Evolutionary conservation across 1,139 yeast species (phyloP).

Genomic region (Insectozyma bohioensis): DNA sequence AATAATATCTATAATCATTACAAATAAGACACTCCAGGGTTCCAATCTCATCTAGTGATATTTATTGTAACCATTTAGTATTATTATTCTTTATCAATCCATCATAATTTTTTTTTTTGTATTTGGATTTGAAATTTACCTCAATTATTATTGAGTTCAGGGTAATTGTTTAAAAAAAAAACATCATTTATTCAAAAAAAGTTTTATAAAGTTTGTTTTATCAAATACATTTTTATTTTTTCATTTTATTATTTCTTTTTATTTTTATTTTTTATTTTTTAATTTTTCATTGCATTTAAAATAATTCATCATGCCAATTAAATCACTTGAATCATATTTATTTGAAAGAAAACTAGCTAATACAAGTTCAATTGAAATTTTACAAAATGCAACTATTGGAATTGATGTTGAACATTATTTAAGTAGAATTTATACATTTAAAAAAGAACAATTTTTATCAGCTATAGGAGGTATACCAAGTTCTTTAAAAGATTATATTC

Average conservation of each 20-base stretch:
- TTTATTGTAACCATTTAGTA: no score
- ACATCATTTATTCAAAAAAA: no score
- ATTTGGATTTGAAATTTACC: no score
- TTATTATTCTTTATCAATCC: no score
- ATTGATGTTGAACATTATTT: slow-evolving; percentile 83
- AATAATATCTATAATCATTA: no score
- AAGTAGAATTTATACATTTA: slow-evolving; percentile 57
- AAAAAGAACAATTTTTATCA: slow-evolving; percentile 69
- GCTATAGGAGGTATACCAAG: slow-evolving; percentile 86
- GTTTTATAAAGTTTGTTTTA: neutral
- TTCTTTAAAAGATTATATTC: slow-evolving; percentile 56
- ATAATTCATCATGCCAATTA: slow-evolving; percentile 46
- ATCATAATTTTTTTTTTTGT: no score
- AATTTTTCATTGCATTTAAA: neutral
- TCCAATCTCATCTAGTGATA: no score
- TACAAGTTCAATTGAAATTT: slow-evolving; percentile 61
- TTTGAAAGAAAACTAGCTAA: slow-evolving; percentile 68
- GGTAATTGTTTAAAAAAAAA: no score
- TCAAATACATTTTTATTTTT: no score
- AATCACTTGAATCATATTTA: slow-evolving; percentile 67
- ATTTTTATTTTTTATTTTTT: neutral
- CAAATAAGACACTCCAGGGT: no score
- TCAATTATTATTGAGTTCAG: no score
- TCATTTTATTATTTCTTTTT: neutral
- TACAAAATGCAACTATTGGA: slow-evolving; percentile 73